Base-by-base conservation (phyloP, 805 yeast genomes). In the Starmerella apis region DNA sequence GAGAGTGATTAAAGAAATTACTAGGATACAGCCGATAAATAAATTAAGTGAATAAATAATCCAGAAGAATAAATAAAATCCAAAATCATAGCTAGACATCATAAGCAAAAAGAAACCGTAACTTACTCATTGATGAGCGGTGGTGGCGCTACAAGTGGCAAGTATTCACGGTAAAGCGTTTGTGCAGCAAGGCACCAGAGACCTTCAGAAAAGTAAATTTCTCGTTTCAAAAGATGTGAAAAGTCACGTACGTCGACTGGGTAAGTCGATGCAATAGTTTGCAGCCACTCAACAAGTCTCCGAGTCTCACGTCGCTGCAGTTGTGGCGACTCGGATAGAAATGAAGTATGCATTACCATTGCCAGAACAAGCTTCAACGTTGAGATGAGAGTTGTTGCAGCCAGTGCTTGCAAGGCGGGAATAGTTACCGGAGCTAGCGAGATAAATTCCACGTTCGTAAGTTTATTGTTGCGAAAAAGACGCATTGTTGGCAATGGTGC, bases 121-220 rank as follows among this genome's bases (percentile, higher is more conserved):
- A 33, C 9, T 18, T 13, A 33, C 22, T 33, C 37, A 33, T 33
- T 28, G 35, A 46, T 43, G 35, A 55, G 44, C 11, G 53, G 51
- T 18, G 57, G 59, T 6, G 59, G 56, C 8, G 55, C 49, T 2
- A 56, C 57, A 4, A 32, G 46, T 13, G 54, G 50, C 25, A 56
- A 44, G 42, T 38, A 50, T 20, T 30, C 28, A 18, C 49, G 35
- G 49, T 46, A 56, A 23, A 44, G 50, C 8, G 56, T 50, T 18
- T 57, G 59, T 2, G 59, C 49, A 3, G 58, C 48, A 11, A 53
- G 49, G 36, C 54, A 47, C 61, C 61, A 57, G 18, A 55, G 38
- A 16, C 61, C 59, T 20, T 56, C 57, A 20, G 56, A 51, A 32
- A 45, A 50, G 53, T 50, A 56, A 14, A 57, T 50, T 27, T 51